A percentile compares a stretch with the other conserved stretches of the same genome.
Evolutionary conservation across 371 early-diverging fungal genomes (phyloP).

Genomic region (Circinella minor): DNA sequence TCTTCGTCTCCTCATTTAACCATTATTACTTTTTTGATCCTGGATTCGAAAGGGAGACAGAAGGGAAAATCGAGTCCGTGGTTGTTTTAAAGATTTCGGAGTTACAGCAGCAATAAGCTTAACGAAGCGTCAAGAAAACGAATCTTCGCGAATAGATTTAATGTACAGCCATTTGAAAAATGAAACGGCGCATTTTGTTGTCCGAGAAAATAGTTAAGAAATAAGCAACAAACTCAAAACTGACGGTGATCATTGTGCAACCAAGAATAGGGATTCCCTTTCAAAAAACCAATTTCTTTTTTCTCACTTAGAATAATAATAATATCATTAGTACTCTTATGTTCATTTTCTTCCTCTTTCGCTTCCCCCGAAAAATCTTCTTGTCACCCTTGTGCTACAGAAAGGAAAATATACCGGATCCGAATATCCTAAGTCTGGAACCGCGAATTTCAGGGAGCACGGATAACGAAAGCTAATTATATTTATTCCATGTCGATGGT

Average conservation of each 20-base stretch:
- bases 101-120: neutral
- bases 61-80: neutral
- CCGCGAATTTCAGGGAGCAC: conserved; percentile 9
- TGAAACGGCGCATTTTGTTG: neutral
- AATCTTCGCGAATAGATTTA: neutral
- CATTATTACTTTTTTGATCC: neutral
- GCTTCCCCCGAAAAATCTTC: conserved; percentile 3
- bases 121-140: neutral
- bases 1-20: neutral
- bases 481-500: neutral
- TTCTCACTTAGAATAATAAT: no score
- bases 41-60: neutral
- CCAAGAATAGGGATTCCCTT: conserved; percentile 9
- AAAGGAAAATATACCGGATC: conserved; percentile 1
- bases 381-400: conserved; percentile 8
- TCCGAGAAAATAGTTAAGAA: neutral
- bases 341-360: neutral
- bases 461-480: neutral
- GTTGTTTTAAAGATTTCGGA: neutral
- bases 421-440: conserved; percentile 10
- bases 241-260: conserved; percentile 16
- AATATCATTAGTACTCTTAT: no score
- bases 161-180: neutral
- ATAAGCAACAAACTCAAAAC: neutral
- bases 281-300: no score